These are phyloP conservation scores for Polyporus arcularius DNA, from an alignment of 768 basidiomycete genomes.

Conservation along the genomic window DNA sequence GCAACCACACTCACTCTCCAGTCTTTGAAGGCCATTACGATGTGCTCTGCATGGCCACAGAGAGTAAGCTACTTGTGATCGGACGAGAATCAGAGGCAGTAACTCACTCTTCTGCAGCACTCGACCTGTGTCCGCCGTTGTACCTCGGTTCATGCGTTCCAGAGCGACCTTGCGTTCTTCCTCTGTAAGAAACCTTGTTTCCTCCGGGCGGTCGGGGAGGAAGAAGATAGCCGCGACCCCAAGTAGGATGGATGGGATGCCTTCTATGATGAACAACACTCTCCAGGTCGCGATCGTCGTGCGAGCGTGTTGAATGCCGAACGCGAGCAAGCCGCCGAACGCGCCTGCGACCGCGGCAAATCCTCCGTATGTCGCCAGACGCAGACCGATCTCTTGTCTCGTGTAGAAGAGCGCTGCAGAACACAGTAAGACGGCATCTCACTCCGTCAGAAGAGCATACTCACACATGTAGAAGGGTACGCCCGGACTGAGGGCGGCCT, in stretches of 20 bases:
- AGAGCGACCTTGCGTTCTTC: conserved; percentile 61
- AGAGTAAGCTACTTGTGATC: conserved; percentile 21
- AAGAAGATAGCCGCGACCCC: conserved; percentile 56
- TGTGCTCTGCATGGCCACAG: conserved; percentile 62
- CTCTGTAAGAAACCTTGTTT: conserved; percentile 55
- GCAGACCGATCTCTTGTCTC: conserved; percentile 68
- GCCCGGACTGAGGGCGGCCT: conserved; percentile 70
- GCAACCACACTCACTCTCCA: conserved; percentile 45
- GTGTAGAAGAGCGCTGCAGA: conserved; percentile 78
- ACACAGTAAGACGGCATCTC: conserved; percentile 79
- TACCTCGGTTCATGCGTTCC: conserved; percentile 65
- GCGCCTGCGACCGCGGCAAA: conserved; percentile 85
- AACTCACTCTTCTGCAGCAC: conserved; percentile 59
- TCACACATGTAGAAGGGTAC: conserved; percentile 74
- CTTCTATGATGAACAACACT: conserved; percentile 76
- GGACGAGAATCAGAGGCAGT: neutral
- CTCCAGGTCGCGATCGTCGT: conserved; percentile 54
- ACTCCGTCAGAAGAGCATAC: conserved; percentile 51
- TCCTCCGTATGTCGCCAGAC: conserved; percentile 82
- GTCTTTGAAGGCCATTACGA: conserved; percentile 63
- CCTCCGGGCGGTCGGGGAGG: conserved; percentile 74
- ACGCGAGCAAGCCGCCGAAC: conserved; percentile 83
- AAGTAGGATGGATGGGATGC: conserved; percentile 65
- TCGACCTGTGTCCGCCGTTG: conserved; percentile 65
- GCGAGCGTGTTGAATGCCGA: conserved; percentile 68